Percentiles rank a stretch among this genome's conserved stretches.
Conservation (phyloP, 179 eudicot species). For the Patellifolia procumbens region DNA sequence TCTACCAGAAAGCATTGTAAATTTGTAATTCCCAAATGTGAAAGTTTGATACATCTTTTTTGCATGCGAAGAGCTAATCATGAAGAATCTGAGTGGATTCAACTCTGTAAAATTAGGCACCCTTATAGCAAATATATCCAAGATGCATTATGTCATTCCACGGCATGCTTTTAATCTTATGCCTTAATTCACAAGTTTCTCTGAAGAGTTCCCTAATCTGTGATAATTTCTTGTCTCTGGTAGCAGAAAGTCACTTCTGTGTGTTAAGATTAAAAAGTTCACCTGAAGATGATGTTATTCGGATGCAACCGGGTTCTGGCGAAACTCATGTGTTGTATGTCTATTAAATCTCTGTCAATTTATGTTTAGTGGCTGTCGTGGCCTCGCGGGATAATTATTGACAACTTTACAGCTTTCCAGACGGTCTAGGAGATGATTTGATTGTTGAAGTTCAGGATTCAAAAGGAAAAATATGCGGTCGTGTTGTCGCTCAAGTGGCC, state of each 20-base stretch:
- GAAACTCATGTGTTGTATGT: constrained; percentile 97
- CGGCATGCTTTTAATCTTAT: background rate
- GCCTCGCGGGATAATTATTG: constrained; percentile 26
- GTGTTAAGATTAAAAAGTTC: constrained; percentile 78
- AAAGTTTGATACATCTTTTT: background rate
- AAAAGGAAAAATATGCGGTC: constrained; percentile 77
- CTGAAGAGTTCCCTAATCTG: constrained; percentile 2
- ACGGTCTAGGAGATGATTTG: constrained; percentile 94
- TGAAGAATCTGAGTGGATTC: background rate
- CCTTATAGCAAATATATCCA: background rate
- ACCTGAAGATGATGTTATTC: constrained; percentile 78
- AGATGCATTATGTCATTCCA: background rate
- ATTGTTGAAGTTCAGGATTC: constrained; percentile 84
- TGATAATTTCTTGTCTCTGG: constrained; percentile 1
- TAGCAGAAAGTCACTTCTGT: constrained; percentile 78
- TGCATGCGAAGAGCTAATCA: background rate
- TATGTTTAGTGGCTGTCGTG: constrained; percentile 9
- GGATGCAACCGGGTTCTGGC: constrained; percentile 97
- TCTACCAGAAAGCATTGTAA: too few species aligned
- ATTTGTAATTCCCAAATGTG: background rate
- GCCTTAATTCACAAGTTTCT: too few species aligned
- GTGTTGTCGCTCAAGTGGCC: constrained; percentile 90
- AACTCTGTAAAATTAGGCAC: background rate
- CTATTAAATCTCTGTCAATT: constrained; percentile 8
- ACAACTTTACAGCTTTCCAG: constrained; percentile 82